Base-by-base conservation (phyloP, 2,329 filamentous ascomycete genomes). In the Trichoderma lentiforme region DNA sequence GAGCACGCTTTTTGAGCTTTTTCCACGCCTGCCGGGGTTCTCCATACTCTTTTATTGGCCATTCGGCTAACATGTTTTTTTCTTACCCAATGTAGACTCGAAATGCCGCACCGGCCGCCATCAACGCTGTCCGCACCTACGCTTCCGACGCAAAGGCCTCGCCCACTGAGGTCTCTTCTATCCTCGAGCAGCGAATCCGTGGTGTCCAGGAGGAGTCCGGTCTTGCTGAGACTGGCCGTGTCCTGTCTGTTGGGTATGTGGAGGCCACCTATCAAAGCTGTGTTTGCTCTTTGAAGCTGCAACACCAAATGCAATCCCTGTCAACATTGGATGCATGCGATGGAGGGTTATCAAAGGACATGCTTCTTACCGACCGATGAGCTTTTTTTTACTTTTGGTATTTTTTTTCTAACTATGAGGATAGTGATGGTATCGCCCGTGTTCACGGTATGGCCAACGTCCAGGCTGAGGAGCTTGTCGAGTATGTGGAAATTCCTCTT, bases 381-480 rank as follows among this genome's bases (percentile, higher is more conserved):
- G 6, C 18, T 51, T 34, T 47, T 34, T 21, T 28, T 8, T 18
- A 28, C 3, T 34, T 26, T 34, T 32, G 28, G 15, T n/a, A n/a
- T 24, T 61, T 32, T 60, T 60, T 58, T 72, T 73, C 81, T 83
- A 74, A 83, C 78, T 43, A 12, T 73, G 70, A 73, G 84, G 80
- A 60, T 73, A 98, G 96, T 96, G 96, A 99, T 89, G 96, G 96
- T 97, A 99, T 99, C 83, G 96, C 96, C 84, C 95, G 96, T 95
- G 95, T 99, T 80, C 95, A 99, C 87, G 96, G 96, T 84, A 95
- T 99, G 94, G 93, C 91, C 93, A 99, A 99, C 85, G 96, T 99
- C 87, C 96, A 99, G 90, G 95, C 96, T 81, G 96, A 99, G 88
- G 96, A 99, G 90, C 93, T 99, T 84, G 96, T 99, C 84, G 96